Conservation (phyloP, 345 rosid genomes). For the Kandelia obovata region DNA sequence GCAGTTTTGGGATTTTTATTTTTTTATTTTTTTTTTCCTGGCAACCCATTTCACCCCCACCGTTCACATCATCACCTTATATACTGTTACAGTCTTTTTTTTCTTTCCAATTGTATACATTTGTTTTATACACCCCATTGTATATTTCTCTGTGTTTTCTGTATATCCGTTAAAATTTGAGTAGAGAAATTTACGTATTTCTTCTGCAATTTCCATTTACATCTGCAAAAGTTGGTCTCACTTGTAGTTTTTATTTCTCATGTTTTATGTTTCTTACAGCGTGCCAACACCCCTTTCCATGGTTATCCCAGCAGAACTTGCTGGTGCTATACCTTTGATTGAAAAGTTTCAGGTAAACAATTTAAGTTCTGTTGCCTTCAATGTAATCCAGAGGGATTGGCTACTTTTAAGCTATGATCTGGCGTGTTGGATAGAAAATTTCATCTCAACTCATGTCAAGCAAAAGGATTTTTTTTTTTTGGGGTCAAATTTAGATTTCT, state of each 20-base stretch:
- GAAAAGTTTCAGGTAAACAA: slow-evolving; percentile 78
- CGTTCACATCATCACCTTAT: no score
- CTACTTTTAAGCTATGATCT: slow-evolving; percentile 5
- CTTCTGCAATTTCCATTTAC: background rate
- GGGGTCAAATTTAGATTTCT: background rate
- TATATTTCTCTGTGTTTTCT: no score
- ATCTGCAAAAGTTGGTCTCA: background rate
- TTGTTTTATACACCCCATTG: no score
- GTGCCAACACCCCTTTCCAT: slow-evolving; percentile 47
- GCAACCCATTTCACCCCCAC: no score
- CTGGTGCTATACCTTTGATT: slow-evolving; percentile 87
- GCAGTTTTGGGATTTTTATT: no score
- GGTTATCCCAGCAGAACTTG: slow-evolving; percentile 82
- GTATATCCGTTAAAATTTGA: no score
- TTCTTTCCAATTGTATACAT: no score
- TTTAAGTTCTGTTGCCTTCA: background rate
- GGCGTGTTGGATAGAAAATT: background rate
- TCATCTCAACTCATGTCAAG: background rate
- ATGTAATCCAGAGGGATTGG: background rate
- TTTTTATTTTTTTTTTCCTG: no score
- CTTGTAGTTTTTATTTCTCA: background rate
- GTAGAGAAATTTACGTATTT: no score
- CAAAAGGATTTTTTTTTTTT: no score
- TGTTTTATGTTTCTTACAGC: slow-evolving; percentile 30
- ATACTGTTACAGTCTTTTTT: no score